These are phyloP conservation scores for Arctium lappa DNA, from an alignment of 129 eudicot species.

Conservation along the genomic window DNA sequence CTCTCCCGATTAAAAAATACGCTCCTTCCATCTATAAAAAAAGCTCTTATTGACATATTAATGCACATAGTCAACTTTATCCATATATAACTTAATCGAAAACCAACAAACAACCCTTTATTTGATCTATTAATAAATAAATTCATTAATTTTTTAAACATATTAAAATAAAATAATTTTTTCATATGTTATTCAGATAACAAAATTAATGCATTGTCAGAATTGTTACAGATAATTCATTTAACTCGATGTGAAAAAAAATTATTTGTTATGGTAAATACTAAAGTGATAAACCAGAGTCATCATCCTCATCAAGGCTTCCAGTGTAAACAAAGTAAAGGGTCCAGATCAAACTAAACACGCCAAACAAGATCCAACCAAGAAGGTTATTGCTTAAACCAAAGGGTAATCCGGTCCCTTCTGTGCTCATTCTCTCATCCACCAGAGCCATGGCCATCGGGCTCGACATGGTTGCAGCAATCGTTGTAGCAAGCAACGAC, in stretches of 20 bases:
- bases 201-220: background rate
- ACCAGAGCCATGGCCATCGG: conserved; percentile 88
- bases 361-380: conserved; percentile 83
- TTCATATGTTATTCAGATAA: too few relatives aligned
- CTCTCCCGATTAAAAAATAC: too few relatives aligned
- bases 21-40: too few relatives aligned
- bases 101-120: too few relatives aligned
- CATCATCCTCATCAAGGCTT: conserved; percentile 87
- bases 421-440: conserved; percentile 97
- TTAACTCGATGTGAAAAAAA: background rate
- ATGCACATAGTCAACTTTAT: too few relatives aligned
- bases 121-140: too few relatives aligned
- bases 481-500: conserved; percentile 58
- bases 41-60: too few relatives aligned
- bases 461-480: conserved; percentile 58
- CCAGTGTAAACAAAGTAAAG: conserved; percentile 54
- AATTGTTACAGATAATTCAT: background rate
- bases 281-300: conserved; percentile 87
- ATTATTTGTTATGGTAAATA: background rate
- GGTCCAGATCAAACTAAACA: conserved; percentile 84
- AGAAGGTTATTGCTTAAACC: conserved; percentile 94
- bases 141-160: too few relatives aligned
- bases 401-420: conserved; percentile 94
- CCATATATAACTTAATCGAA: too few relatives aligned
- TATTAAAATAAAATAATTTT: too few relatives aligned